phyloP scores from a whole-genome alignment of 176 grass and related monocot genomes.

The Hyparrhenia diplandra region DNA sequence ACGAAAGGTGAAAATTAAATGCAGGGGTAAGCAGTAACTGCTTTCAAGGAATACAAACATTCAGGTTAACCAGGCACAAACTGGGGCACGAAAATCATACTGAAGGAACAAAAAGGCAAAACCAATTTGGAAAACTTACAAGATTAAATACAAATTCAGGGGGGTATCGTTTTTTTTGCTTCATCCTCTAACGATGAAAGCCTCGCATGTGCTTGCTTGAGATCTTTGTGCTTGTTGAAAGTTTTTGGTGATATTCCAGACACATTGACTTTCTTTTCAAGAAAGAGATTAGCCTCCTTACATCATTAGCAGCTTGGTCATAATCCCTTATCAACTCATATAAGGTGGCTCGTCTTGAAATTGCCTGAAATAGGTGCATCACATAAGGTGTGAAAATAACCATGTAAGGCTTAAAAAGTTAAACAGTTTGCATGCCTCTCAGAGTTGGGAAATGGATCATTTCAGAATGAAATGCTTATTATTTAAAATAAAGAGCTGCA shows the following conservation, averaged over 20 bases:
- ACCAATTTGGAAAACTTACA: constrained; percentile 66
- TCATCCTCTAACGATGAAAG: constrained; percentile 74
- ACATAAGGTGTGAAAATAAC: constrained; percentile 16
- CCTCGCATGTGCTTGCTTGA: constrained; percentile 50
- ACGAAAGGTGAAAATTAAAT: constrained; percentile 19
- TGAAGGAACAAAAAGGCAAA: constrained; percentile 18
- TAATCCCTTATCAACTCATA: constrained; percentile 93
- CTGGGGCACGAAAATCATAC: background rate
- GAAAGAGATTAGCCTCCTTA: constrained; percentile 59
- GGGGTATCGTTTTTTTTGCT: constrained; percentile 61
- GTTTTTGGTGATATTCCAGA: constrained; percentile 45
- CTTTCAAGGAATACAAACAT: background rate
- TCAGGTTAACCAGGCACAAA: background rate
- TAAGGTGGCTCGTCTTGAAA: constrained; percentile 95
- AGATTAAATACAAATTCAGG: constrained; percentile 87
- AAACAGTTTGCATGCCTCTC: background rate
- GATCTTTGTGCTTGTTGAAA: constrained; percentile 51
- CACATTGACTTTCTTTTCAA: constrained; percentile 57
- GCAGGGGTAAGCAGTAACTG: background rate
- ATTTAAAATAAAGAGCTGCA: constrained; percentile 11
- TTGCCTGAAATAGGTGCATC: constrained; percentile 63
- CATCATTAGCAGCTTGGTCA: constrained; percentile 78
- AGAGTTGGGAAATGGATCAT: background rate
- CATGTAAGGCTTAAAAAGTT: background rate
- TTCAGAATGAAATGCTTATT: background rate